Base-by-base conservation (phyloP, 441 rosid species). In the Bruguiera hainesii region DNA sequence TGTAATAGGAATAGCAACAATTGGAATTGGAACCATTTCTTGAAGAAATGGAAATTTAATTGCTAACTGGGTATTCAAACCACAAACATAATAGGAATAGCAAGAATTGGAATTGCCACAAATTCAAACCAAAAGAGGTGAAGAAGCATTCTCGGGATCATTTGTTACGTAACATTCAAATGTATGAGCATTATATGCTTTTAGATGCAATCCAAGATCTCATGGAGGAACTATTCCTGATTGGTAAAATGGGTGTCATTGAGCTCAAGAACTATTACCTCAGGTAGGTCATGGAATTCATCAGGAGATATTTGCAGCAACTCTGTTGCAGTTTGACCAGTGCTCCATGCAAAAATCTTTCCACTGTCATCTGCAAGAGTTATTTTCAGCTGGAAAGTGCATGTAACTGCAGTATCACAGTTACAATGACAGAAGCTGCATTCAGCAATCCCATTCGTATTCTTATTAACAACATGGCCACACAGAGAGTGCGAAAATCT, bases 261-360 rank as follows among this genome's bases (percentile, higher is more conserved):
- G 30, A 73, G 61, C 39, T 37, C 5, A 39, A 33, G 35, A 55
- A 8, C 28, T 16, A 52, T 79, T 82, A 92, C 98, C 96, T 95
- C 97, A 3, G 91, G 86, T 71, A 95, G 87, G 49, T 84, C 87
- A 69, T 63, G 81, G 84, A 95, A 95, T 73, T 92, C 98, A 42
- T 81, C 89, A 0, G 98, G 85, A 31, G 98, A 87, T 46, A 95
- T 89, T 75, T 95, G 88, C 77, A 95, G 87, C 76, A 95, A 78
- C 83, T 85, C 97, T 26, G 84, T 66, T 42, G 99, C 98, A 9
- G 96, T 89, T 75, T 87, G 90, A 72, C 96, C 95, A 0, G 82
- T 78, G 62, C 95, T 89, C 96, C 96, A 89, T 31, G 88, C 89
- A 68, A 81, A 71, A 56, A 85, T 60, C 80, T 83, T 90, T 30